phyloP scores from a whole-genome alignment of 371 early-diverging fungal genomes.

The Apophysomyces elegans region DNA sequence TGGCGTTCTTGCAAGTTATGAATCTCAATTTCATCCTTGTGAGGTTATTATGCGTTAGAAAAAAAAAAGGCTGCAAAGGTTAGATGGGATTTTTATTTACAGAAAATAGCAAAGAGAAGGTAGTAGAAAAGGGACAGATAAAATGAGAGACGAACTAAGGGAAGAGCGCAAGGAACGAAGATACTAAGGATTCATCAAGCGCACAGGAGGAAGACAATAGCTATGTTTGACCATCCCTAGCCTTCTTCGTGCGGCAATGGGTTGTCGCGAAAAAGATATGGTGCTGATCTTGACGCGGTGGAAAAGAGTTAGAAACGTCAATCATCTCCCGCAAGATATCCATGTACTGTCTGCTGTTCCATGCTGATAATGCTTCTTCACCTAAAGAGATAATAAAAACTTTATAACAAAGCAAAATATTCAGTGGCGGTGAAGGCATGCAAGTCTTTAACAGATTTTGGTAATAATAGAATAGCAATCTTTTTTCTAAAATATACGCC shows the following conservation, averaged over 20 bases:
- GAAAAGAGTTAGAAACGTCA: conserved; percentile 1
- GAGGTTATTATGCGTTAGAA: too few species aligned
- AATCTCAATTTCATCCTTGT: too few species aligned
- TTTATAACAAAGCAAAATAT: conserved; percentile 5
- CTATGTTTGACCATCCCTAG: neutral
- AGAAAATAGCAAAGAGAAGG: too few species aligned
- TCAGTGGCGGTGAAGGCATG: neutral
- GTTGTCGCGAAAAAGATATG: conserved; percentile 1
- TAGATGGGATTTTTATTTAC: too few species aligned
- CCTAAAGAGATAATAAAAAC: neutral
- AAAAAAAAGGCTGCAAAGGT: too few species aligned
- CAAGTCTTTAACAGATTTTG: conserved; percentile 5
- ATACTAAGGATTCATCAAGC: conserved; percentile 4
- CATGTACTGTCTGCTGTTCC: conserved; percentile 4
- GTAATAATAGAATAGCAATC: conserved; percentile 2
- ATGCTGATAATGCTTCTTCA: conserved; percentile 10
- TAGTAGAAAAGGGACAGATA: too few species aligned
- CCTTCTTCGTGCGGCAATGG: conserved; percentile 7
- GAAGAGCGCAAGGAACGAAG: neutral
- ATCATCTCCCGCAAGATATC: conserved; percentile 5
- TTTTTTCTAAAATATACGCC: conserved; percentile 8
- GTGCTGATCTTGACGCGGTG: conserved; percentile 1
- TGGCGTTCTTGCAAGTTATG: too few species aligned
- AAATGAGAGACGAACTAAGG: neutral
- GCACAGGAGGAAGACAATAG: conserved; percentile 4